Percentiles rank a stretch among this genome's conserved stretches.
These are phyloP conservation scores for Saccharomycopsis sp. DNA, from an alignment of 805 yeast species.

Conservation along the genomic window DNA sequence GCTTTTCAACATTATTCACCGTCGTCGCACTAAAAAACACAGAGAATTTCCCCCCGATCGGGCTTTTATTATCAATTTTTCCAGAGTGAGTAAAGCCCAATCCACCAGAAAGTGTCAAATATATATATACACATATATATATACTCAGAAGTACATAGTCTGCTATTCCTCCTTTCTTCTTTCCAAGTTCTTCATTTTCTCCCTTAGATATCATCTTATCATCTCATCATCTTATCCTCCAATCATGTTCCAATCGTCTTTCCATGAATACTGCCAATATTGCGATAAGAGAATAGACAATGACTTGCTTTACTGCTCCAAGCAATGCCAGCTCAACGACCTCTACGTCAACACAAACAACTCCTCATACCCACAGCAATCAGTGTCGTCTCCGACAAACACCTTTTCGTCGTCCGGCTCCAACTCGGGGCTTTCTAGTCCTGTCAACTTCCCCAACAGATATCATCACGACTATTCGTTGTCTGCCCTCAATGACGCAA, in stretches of 20 bases:
- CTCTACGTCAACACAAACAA: slow-evolving; percentile 11
- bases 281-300: slow-evolving; percentile 10
- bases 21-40: too few relatives aligned
- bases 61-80: too few relatives aligned
- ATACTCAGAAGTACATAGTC: too few relatives aligned
- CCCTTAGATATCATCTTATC: background rate
- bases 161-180: background rate
- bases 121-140: too few relatives aligned
- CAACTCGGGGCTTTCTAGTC: background rate
- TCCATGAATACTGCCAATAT: slow-evolving; percentile 15
- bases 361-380: slow-evolving; percentile 5
- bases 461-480: slow-evolving; percentile 17
- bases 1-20: too few relatives aligned
- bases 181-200: background rate
- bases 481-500: slow-evolving; percentile 9
- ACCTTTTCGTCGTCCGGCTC: background rate
- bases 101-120: too few relatives aligned
- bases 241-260: slow-evolving; percentile 8
- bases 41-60: too few relatives aligned
- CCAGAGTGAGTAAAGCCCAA: too few relatives aligned
- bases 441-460: too few relatives aligned
- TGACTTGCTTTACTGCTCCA: slow-evolving; percentile 10
- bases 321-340: slow-evolving; percentile 12
- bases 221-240: background rate
- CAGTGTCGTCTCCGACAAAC: background rate